These are phyloP conservation scores for Polychaeton citri DNA, from an alignment of 2,329 filamentous ascomycete species.

Conservation along the genomic window DNA sequence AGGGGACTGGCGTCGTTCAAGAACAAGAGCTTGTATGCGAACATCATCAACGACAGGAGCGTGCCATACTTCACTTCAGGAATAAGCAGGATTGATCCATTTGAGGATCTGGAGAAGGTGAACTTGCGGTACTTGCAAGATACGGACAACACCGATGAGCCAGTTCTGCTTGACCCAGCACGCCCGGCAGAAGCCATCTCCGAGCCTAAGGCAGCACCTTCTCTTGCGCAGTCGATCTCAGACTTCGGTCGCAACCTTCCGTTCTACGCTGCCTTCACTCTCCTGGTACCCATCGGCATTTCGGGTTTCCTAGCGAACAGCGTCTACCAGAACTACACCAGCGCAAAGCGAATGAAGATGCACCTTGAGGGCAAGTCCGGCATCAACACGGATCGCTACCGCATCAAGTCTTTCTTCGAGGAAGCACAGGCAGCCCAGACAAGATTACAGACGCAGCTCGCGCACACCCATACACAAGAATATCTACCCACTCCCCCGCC, in stretches of 20 bases:
- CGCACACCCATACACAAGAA: slow-evolving; percentile 51
- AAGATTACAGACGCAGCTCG: slow-evolving; percentile 60
- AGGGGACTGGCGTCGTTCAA: slow-evolving; percentile 63
- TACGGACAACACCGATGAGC: slow-evolving; percentile 47
- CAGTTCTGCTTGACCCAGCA: slow-evolving; percentile 59
- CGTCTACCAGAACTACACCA: slow-evolving; percentile 61
- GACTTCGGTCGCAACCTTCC: slow-evolving; percentile 43
- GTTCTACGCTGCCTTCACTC: slow-evolving; percentile 47
- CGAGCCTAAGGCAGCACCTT: slow-evolving; percentile 24
- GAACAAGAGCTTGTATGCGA: slow-evolving; percentile 66
- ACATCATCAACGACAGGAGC: slow-evolving; percentile 73
- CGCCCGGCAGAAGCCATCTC: slow-evolving; percentile 36
- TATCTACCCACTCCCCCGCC: slow-evolving; percentile 46
- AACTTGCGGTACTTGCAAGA: slow-evolving; percentile 55
- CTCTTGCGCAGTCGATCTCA: slow-evolving; percentile 2
- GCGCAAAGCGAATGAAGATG: slow-evolving; percentile 57
- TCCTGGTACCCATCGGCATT: slow-evolving; percentile 64
- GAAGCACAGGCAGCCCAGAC: slow-evolving; percentile 66
- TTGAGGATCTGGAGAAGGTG: slow-evolving; percentile 50
- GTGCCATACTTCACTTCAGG: slow-evolving; percentile 73
- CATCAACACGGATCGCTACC: slow-evolving; percentile 55
- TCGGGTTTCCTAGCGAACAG: slow-evolving; percentile 63
- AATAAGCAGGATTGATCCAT: slow-evolving; percentile 69
- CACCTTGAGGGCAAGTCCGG: slow-evolving; percentile 56
- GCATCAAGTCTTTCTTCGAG: slow-evolving; percentile 62